Evolutionary conservation across 2,329 filamentous ascomycete genomes (phyloP).

Genomic region (Paecilomyces fulvus): DNA sequence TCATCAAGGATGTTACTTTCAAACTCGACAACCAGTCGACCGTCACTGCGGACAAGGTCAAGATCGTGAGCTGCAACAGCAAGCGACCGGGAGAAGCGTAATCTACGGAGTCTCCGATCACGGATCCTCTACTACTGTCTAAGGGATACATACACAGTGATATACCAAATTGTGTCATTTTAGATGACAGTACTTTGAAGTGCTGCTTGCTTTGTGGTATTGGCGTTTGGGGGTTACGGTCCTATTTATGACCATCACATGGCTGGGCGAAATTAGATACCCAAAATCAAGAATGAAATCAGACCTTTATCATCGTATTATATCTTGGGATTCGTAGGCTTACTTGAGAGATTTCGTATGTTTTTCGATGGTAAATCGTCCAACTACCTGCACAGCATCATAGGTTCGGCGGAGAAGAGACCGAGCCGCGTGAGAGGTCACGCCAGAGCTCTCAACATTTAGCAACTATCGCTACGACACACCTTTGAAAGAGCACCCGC

Average conservation of each 20-base stretch:
- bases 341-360: neutral
- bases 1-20: slow-evolving; percentile 98
- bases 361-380: neutral
- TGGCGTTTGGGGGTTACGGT: slow-evolving; percentile 1
- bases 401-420: neutral
- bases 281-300: slow-evolving; percentile 1
- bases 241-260: neutral
- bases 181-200: neutral
- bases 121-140: neutral
- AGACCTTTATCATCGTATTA: neutral
- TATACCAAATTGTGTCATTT: neutral
- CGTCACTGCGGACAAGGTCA: slow-evolving; percentile 82
- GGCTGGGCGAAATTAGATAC: neutral
- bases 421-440: neutral
- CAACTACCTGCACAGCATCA: neutral
- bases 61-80: slow-evolving; percentile 96
- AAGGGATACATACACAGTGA: neutral
- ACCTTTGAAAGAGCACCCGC: neutral
- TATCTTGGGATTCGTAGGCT: neutral
- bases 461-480: neutral
- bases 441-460: neutral
- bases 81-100: slow-evolving; percentile 60
- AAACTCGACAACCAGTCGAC: slow-evolving; percentile 80
- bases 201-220: neutral
- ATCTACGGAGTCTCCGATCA: neutral